Conservation (phyloP, 805 yeast genomes). For the Saturnispora silvae region DNA sequence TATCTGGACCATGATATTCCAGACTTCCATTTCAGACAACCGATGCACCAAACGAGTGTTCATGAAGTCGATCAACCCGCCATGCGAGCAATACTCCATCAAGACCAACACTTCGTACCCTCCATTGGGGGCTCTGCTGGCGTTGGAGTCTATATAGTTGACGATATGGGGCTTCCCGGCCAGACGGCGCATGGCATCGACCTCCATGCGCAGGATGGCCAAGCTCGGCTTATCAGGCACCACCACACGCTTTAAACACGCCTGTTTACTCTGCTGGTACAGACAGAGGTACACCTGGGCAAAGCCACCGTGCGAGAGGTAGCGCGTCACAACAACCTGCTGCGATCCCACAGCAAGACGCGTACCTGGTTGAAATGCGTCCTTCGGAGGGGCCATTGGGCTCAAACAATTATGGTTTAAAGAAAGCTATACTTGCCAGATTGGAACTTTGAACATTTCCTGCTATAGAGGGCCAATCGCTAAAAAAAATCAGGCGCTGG, state of each 20-base stretch:
- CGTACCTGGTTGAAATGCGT: slow-evolving; percentile 31
- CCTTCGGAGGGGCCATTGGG: slow-evolving; percentile 13
- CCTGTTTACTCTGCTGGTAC: slow-evolving; percentile 35
- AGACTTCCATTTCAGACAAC: slow-evolving; percentile 56
- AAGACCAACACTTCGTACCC: slow-evolving; percentile 63
- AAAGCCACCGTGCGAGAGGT: slow-evolving; percentile 50
- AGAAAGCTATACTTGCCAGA: no score
- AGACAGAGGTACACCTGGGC: slow-evolving; percentile 67
- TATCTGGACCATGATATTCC: slow-evolving; percentile 58
- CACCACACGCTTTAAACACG: slow-evolving; percentile 64
- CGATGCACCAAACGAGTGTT: slow-evolving; percentile 57
- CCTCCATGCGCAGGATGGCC: slow-evolving; percentile 58
- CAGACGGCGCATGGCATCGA: slow-evolving; percentile 65
- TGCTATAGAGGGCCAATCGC: no score
- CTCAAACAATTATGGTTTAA: no score
- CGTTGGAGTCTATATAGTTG: slow-evolving; percentile 65
- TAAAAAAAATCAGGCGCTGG: no score
- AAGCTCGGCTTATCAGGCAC: slow-evolving; percentile 64
- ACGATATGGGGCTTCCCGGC: slow-evolving; percentile 50
- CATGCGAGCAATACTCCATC: slow-evolving; percentile 71
- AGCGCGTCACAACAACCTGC: slow-evolving; percentile 33
- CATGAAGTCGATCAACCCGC: slow-evolving; percentile 74
- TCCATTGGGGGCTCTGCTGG: slow-evolving; percentile 36
- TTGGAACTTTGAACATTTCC: no score
- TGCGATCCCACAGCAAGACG: slow-evolving; percentile 41